These are phyloP conservation scores for Saccharomyces hybrid DNA, from an alignment of 1,139 yeast genomes.

Conservation along the genomic window DNA sequence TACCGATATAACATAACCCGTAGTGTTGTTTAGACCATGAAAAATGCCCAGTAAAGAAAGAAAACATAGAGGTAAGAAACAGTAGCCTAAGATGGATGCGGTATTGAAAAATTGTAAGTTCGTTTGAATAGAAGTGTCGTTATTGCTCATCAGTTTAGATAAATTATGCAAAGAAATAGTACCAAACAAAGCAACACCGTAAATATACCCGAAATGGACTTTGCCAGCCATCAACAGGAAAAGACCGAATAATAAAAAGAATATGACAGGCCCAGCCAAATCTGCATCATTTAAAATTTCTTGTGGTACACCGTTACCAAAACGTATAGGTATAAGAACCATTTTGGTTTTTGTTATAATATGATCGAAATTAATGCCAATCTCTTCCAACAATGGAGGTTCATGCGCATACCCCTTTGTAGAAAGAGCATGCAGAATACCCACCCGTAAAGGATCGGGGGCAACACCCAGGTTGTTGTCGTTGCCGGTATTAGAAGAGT, in stretches of 20 bases:
- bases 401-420: constrained; percentile 92
- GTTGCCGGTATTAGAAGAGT: constrained; percentile 3
- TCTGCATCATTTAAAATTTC: constrained; percentile 88
- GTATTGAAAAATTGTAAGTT: constrained; percentile 30
- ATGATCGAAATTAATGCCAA: constrained; percentile 87
- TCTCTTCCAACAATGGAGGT: constrained; percentile 83
- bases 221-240: constrained; percentile 78
- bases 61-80: constrained; percentile 81
- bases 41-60: constrained; percentile 69
- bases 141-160: constrained; percentile 65
- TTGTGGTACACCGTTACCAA: constrained; percentile 36
- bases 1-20: constrained; percentile 67
- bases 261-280: constrained; percentile 89
- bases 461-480: constrained; percentile 16
- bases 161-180: constrained; percentile 75
- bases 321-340: constrained; percentile 70
- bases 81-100: constrained; percentile 90
- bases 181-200: constrained; percentile 93
- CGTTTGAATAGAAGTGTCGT: constrained; percentile 14
- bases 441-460: constrained; percentile 53
- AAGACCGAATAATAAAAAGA: constrained; percentile 83
- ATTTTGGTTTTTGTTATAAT: constrained; percentile 79
- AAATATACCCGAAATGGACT: constrained; percentile 92
- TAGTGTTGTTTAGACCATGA: constrained; percentile 56
- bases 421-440: constrained; percentile 85